Percentiles rank a stretch among this genome's conserved stretches.
These are phyloP conservation scores for Skeletonema grethae DNA, from an alignment of 108 stramenopile genomes.

Conservation along the genomic window DNA sequence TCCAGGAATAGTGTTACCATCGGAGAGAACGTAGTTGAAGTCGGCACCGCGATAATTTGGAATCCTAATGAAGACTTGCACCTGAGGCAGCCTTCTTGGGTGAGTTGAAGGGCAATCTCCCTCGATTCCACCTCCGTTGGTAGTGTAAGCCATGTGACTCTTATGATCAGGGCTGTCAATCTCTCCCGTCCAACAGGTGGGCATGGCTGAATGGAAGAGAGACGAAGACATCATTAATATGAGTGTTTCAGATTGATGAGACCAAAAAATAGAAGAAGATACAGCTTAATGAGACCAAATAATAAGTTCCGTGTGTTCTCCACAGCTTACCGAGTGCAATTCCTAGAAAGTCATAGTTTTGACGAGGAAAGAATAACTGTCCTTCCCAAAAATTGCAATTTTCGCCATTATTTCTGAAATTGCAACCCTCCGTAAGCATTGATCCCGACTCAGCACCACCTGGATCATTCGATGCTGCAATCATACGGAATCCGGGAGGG, in stretches of 20 bases:
- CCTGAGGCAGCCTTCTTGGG: conserved; percentile 29
- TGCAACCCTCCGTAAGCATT: conserved; percentile 36
- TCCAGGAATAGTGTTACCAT: conserved; percentile 9
- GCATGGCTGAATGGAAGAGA: conserved; percentile 11
- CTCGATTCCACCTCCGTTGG: conserved; percentile 19
- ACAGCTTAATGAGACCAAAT: too few relatives aligned
- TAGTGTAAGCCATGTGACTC: conserved; percentile 34
- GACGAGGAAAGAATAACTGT: conserved; percentile 8
- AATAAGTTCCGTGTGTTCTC: too few relatives aligned
- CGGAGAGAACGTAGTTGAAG: conserved; percentile 6
- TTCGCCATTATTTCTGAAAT: conserved; percentile 11
- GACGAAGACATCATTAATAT: too few relatives aligned
- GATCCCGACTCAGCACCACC: neutral
- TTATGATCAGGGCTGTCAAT: conserved; percentile 15
- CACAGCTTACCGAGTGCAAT: neutral
- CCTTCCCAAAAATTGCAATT: conserved; percentile 14
- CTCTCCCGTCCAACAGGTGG: conserved; percentile 38
- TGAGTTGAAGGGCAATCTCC: conserved; percentile 28
- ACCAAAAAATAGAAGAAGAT: too few relatives aligned
- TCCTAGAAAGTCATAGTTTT: conserved; percentile 7
- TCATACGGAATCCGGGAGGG: conserved; percentile 37
- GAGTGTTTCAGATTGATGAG: too few relatives aligned
- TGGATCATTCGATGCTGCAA: conserved; percentile 20
- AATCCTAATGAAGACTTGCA: conserved; percentile 41
- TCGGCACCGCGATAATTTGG: conserved; percentile 20